Base-by-base conservation (phyloP, 2,329 filamentous ascomycete species). In the Phaeosphaeria sp. region DNA sequence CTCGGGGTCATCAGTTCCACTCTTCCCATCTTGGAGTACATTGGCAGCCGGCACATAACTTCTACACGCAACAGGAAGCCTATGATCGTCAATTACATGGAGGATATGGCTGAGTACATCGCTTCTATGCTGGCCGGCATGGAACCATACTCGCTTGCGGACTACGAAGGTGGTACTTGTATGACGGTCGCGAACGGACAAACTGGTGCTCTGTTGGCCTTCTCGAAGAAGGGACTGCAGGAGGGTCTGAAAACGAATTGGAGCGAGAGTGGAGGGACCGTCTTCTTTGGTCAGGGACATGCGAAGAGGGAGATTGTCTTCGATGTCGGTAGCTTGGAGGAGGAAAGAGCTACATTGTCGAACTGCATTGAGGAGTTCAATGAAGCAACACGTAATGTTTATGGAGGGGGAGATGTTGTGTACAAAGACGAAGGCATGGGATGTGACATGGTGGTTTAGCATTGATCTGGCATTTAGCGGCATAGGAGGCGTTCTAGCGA, bases 261-360 rank as follows among this genome's bases (percentile, higher is more conserved):
- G 84, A 67, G 61, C 6, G 78, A 79, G 23, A 54, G 54, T 15
- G 43, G 50, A 17, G 65, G 57, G 1, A 27, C 55, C 50, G 81
- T 85, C 59, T 84, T 79, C 65, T 79, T 86, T 30, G 77, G 78
- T 21, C 74, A 79, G 17, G 80, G 80, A 1, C 77, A 78, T 42
- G 74, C 74, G 11, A 78, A 76, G 17, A 80, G 78, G 58, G 80
- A 83, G 58, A 74, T 86, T 1, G 41, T 65, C 1, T 69, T 83
- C 18, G 77, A 78, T 23, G 53, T 79, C 17, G 69, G 65, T 3
- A 58, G 49, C 11, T 13, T 65, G 11, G 73, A 72, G 21, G 71
- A 72, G 43, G 74, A 77, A 54, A 71, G 51, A 22, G 54, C n/a
- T n/a, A 62, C 47, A 17, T 47, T 77, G 3, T 15, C 62, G 1